Conservation (phyloP, 2,329 filamentous ascomycete species). For the Pseudogymnoascus sp. region DNA sequence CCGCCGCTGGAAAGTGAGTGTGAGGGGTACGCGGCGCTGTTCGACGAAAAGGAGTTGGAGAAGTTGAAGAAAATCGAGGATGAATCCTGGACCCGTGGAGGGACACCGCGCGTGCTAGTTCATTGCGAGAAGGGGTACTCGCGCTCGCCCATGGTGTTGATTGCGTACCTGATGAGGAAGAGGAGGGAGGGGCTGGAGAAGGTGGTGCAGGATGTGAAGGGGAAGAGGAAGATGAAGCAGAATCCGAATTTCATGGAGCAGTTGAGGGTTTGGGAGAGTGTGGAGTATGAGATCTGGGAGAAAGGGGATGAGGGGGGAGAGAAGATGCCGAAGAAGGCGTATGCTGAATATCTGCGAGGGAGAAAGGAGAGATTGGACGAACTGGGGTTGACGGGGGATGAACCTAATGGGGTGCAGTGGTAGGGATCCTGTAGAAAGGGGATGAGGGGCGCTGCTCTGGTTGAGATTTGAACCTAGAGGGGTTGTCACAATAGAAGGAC, state of each 20-base stretch:
- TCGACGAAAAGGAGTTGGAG: not conserved
- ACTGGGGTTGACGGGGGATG: not conserved
- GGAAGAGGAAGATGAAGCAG: constrained; percentile 20
- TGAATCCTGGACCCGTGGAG: not conserved
- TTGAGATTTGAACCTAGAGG: not conserved
- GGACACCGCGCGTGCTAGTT: constrained; percentile 20
- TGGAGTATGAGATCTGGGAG: constrained; percentile 26
- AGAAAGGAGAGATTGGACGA: not conserved
- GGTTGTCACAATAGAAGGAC: not conserved
- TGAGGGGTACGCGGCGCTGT: not conserved
- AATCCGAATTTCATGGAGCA: constrained; percentile 29
- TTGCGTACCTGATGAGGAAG: constrained; percentile 14
- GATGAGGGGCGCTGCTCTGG: not conserved
- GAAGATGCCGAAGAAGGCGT: not conserved
- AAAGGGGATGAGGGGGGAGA: constrained; percentile 15
- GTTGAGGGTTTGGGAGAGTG: constrained; percentile 27
- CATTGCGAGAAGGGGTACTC: constrained; percentile 21
- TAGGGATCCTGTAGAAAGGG: not conserved
- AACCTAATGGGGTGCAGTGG: not conserved
- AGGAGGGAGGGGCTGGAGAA: constrained; percentile 15
- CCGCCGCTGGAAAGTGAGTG: not conserved
- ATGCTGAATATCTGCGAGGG: not conserved
- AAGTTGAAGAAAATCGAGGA: not conserved
- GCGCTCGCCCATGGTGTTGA: not conserved
- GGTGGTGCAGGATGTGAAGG: constrained; percentile 13